phyloP scores from a whole-genome alignment of 805 yeast genomes.

The Yarrowia keelungensis region DNA sequence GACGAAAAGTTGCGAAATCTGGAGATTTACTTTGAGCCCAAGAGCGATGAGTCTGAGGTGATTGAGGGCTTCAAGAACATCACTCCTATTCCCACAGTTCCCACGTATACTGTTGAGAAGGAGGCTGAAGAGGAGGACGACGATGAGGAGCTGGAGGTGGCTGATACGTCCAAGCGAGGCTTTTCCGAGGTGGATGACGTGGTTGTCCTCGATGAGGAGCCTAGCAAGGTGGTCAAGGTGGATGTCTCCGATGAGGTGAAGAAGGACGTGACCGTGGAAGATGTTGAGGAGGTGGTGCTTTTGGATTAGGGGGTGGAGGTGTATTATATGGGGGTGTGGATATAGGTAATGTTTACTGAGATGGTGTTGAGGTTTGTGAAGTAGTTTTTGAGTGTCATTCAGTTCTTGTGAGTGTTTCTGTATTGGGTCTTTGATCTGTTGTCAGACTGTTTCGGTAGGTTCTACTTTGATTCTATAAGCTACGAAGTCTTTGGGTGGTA shows the following conservation, averaged over 20 bases:
- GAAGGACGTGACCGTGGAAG: background rate
- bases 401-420: no score
- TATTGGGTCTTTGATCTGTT: no score
- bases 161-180: slow-evolving; percentile 16
- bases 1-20: slow-evolving; percentile 59
- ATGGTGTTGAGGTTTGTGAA: no score
- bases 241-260: background rate
- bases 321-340: background rate
- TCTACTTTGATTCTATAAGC: no score
- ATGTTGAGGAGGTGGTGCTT: background rate
- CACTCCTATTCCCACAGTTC: slow-evolving; percentile 10
- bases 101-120: slow-evolving; percentile 17
- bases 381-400: no score
- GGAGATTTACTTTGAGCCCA: slow-evolving; percentile 48
- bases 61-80: background rate
- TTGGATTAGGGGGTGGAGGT: background rate
- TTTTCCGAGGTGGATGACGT: slow-evolving; percentile 18
- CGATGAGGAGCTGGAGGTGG: background rate
- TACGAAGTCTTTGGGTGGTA: no score
- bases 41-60: background rate
- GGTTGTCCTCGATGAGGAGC: slow-evolving; percentile 26
- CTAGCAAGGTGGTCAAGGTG: slow-evolving; percentile 10
- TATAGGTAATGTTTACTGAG: no score
- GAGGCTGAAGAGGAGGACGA: slow-evolving; percentile 10
- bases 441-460: no score